These are phyloP conservation scores for Posidonia oceanica DNA, from an alignment of 116 monocot species.

Conservation along the genomic window DNA sequence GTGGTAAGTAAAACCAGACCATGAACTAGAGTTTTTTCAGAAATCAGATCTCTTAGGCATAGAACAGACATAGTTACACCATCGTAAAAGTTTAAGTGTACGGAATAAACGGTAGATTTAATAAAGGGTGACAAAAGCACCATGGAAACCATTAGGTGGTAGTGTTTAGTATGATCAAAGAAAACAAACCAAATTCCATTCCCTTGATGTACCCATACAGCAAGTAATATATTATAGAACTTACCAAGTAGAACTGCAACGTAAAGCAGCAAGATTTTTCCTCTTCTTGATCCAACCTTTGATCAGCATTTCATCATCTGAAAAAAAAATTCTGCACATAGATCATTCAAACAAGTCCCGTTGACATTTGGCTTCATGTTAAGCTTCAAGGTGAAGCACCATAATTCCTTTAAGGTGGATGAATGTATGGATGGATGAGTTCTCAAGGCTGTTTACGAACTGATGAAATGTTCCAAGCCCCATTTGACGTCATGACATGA, in stretches of 20 bases:
- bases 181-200: too few relatives aligned
- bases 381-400: background rate
- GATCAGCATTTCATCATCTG: slow-evolving; percentile 5
- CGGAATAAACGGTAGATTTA: too few relatives aligned
- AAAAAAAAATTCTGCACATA: slow-evolving; percentile 2
- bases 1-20: too few relatives aligned
- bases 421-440: slow-evolving; percentile 11
- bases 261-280: background rate
- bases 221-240: background rate
- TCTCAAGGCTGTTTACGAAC: background rate
- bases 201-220: too few relatives aligned
- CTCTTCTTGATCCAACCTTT: background rate
- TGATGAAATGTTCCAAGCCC: slow-evolving; percentile 4
- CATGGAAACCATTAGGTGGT: too few relatives aligned
- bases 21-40: too few relatives aligned
- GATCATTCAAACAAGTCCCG: slow-evolving; percentile 4
- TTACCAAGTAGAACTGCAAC: background rate
- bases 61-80: too few relatives aligned
- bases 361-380: background rate
- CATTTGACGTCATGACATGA: slow-evolving; percentile 7
- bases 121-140: too few relatives aligned
- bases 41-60: too few relatives aligned
- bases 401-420: slow-evolving; percentile 1
- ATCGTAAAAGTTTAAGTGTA: too few relatives aligned
- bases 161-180: too few relatives aligned